Conservation (phyloP, 2,329 filamentous ascomycete genomes). For the Penicillium sp. region DNA sequence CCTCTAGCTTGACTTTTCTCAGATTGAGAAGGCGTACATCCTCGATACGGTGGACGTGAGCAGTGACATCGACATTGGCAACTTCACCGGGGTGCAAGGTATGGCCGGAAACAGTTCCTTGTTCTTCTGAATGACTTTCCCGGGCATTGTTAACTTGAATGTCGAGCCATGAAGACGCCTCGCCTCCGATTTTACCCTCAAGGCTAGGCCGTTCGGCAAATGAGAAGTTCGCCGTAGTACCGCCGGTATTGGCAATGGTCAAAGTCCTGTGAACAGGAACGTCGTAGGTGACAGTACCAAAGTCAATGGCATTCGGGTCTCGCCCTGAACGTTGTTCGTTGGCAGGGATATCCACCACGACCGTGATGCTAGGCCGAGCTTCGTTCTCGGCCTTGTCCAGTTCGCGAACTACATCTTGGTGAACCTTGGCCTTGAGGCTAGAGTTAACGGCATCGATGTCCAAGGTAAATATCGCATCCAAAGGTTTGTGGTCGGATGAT, state of each 20-base stretch:
- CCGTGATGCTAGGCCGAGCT: conserved; percentile 70
- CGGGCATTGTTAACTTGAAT: conserved; percentile 57
- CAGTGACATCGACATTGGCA: conserved; percentile 61
- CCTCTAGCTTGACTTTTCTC: conserved; percentile 62
- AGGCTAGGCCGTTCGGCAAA: conserved; percentile 68
- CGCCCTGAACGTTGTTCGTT: conserved; percentile 30
- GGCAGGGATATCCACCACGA: conserved; percentile 65
- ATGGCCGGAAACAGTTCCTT: conserved; percentile 45
- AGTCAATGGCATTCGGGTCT: conserved; percentile 61
- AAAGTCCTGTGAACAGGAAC: conserved; percentile 61
- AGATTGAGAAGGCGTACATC: conserved; percentile 69
- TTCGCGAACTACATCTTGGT: conserved; percentile 80
- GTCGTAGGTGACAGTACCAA: conserved; percentile 68
- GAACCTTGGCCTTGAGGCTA: conserved; percentile 73
- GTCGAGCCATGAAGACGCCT: conserved; percentile 63
- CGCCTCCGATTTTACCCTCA: conserved; percentile 38
- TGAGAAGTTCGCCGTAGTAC: conserved; percentile 69
- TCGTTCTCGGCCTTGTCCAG: conserved; percentile 91
- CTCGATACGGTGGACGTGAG: conserved; percentile 59
- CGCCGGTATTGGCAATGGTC: conserved; percentile 87
- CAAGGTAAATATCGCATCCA: conserved; percentile 75
- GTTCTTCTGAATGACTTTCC: conserved; percentile 25
- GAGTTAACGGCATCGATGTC: conserved; percentile 83
- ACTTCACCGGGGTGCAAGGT: conserved; percentile 82
- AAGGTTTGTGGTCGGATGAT: conserved; percentile 92